Base-by-base conservation (phyloP, 345 rosid species). In the Eucalyptus caleyi region DNA sequence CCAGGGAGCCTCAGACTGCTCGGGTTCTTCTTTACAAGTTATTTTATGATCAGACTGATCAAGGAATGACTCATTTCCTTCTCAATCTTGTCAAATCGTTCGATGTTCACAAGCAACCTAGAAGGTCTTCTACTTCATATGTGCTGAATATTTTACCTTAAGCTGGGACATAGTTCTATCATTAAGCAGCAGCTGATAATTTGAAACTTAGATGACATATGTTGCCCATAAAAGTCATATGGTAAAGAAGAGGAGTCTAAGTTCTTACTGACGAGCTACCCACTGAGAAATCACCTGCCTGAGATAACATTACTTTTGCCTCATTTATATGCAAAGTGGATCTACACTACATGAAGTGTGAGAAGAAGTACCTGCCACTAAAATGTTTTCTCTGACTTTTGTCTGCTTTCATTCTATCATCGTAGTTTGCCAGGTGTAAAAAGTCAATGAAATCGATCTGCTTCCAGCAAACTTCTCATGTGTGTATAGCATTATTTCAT, bases 41-140 rank as follows among this genome's bases (percentile, higher is more conserved):
- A 91, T 97, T 97, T 92, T 98, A 98, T 92, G 99, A 97, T 89
- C 99, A 97, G 91, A 96, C 99, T 90, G 98, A 97, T 89, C 93
- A 97, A 95, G 98, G 99, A 87, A 93, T 97, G 98, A 96, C 97
- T 88, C 98, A 96, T 86, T 97, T 97, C 94, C 93, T 98, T 88
- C 94, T 98, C 91, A 95, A 93, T 93, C 95, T 92, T 91, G 92
- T 97, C 92, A 97, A 94, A 91, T 92, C 92, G 69, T 97, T 97
- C 91, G 96, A 98, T 93, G 93, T 92, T 80, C 97, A 93, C 92
- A 97, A 96, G 91, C 99, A 96, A 92, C 94, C 98, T 88, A 97
- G 93, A 94, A 98, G 98, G 98, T 98, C 90, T 88, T 89, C 40
- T 89, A 59, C 81, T 89, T 24, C 69, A 83, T 91, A 42, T 88